Base-by-base conservation (phyloP, 192 early-diverging fungal species). In the Dispira parvispora region DNA sequence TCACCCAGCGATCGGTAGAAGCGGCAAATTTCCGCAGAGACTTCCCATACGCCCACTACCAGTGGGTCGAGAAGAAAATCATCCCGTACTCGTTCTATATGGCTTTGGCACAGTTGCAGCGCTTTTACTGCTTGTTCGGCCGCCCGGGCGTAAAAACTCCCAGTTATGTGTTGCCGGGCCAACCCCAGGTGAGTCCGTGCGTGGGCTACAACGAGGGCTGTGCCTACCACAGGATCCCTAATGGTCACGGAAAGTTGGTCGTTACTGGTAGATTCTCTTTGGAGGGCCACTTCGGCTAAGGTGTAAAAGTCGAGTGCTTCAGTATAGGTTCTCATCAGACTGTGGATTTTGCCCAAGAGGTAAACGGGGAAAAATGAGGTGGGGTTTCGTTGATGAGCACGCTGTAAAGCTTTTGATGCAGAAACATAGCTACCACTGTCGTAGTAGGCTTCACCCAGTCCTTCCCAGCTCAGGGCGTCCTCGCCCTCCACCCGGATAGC, bases 381-480 rank as follows among this genome's bases (percentile, higher is more conserved):
- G 6, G 84, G 79, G 20, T 83, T 78, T 9, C 94, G 73, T 26
- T 89, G 85, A 2, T 78, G 72, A 21, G 82, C 82, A 28, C 87
- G 77, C 8, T 65, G 73, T 62, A 89, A 85, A 0, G 91, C 92
- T 56, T 84, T 87, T n/a, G 85, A 63, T 0, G 86, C 78, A 9
- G 90, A 87, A 38, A 78, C 76, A 67, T 80, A 88, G 6, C 62
- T n/a, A 2, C 88, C 88, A 50, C 82, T 82, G 9, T 74, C 77
- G 43, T 77, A 69, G 56, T 90, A 90, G 8, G 84, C 79, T 62
- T 90, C 86, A 46, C 82, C 84, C 43, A 90, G 73, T 14, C 86
- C 86, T 73, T 92, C 75, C 93, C 93, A 88, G 64, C 73, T 46
- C 76, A 83, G 42, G 54, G 63, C 0, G 63, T 88, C 78, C 3